These are phyloP conservation scores for Amanita thiersii DNA, from an alignment of 768 basidiomycete species.

Conservation along the genomic window DNA sequence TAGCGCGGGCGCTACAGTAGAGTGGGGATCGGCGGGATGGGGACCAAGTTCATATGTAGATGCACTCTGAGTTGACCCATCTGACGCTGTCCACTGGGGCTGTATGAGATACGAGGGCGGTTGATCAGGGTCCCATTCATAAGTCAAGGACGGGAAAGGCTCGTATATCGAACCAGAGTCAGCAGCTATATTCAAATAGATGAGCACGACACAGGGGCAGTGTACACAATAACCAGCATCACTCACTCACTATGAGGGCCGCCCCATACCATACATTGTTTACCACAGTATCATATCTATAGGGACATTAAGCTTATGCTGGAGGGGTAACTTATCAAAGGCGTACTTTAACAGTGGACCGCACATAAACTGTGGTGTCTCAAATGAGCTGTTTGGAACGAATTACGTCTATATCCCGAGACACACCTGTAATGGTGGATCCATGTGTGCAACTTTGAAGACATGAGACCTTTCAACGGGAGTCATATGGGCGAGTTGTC, in stretches of 20 bases:
- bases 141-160: constrained; percentile 59
- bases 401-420: neutral
- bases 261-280: constrained; percentile 82
- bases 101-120: constrained; percentile 10
- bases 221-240: constrained; percentile 1
- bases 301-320: constrained; percentile 1
- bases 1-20: constrained; percentile 30
- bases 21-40: constrained; percentile 70
- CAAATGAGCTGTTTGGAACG: constrained; percentile 3
- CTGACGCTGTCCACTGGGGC: constrained; percentile 6
- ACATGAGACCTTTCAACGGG: constrained; percentile 61
- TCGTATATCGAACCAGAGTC: constrained; percentile 76
- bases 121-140: constrained; percentile 65
- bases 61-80: constrained; percentile 13
- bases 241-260: constrained; percentile 82
- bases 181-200: constrained; percentile 38
- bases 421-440: constrained; percentile 65
- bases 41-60: constrained; percentile 52
- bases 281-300: constrained; percentile 81
- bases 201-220: constrained; percentile 1
- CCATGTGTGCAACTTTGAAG: constrained; percentile 56
- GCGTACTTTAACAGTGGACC: constrained; percentile 66
- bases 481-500: constrained; percentile 39
- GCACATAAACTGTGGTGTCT: constrained; percentile 65
- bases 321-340: constrained; percentile 3